Evolutionary conservation across 2,329 filamentous ascomycete species (phyloP).

Genomic region (Colletotrichum paranaense): DNA sequence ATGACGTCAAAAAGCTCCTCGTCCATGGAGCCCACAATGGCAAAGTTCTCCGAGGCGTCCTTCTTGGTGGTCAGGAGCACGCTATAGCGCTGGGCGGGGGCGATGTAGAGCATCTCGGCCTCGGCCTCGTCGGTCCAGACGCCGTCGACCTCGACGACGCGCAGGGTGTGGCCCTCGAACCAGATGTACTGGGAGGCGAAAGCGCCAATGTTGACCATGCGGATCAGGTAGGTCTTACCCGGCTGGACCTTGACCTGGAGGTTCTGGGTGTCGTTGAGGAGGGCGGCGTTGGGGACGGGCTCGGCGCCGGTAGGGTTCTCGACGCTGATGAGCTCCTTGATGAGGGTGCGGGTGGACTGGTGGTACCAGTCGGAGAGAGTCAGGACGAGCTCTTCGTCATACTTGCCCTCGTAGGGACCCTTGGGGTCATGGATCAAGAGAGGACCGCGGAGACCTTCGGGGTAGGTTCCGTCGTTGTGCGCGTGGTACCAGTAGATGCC

Average conservation of each 20-base stretch:
- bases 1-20: slow-evolving; percentile 53
- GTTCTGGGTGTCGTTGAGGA: slow-evolving; percentile 63
- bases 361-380: slow-evolving; percentile 73
- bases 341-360: slow-evolving; percentile 60
- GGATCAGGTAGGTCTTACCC: slow-evolving; percentile 63
- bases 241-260: slow-evolving; percentile 57
- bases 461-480: slow-evolving; percentile 59
- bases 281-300: slow-evolving; percentile 63
- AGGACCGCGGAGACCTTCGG: slow-evolving; percentile 67
- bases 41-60: slow-evolving; percentile 56
- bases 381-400: slow-evolving; percentile 66
- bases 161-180: slow-evolving; percentile 57
- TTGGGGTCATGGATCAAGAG: slow-evolving; percentile 66
- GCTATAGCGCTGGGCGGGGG: slow-evolving; percentile 61
- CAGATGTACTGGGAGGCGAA: slow-evolving; percentile 61
- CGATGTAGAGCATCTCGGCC: slow-evolving; percentile 57
- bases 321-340: slow-evolving; percentile 57
- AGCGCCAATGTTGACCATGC: slow-evolving; percentile 64
- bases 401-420: slow-evolving; percentile 57
- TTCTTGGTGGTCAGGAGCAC: slow-evolving; percentile 60
- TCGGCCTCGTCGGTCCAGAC: slow-evolving; percentile 59
- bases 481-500: slow-evolving; percentile 70
- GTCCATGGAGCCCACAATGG: slow-evolving; percentile 59
- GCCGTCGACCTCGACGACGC: slow-evolving; percentile 63
- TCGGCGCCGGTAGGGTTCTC: slow-evolving; percentile 63